Evolutionary conservation across 495 filamentous ascomycete genomes (phyloP), one percentile per base, ranked within the genome.

Genomic region (Penicillium diatomitis): DNA sequence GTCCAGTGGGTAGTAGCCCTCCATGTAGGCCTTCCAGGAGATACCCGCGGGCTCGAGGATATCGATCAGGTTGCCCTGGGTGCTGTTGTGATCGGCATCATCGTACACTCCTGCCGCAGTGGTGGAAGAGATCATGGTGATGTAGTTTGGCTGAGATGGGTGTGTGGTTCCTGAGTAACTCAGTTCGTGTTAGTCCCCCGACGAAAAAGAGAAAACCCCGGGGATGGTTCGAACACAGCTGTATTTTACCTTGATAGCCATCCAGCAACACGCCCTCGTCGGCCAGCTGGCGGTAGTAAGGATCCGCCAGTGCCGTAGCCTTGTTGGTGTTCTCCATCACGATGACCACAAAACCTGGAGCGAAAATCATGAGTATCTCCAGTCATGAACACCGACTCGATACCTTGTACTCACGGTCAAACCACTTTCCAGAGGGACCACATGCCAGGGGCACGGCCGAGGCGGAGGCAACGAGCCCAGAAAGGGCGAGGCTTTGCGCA

Each of bases 281-380:
- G 11, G 50, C 45, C 30, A 53, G 32, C 29, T 44, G 27, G 8
- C 40, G 41, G 28, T 43, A 53, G 50, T 49, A 53, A 8, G 44
- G 42, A 30, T 52, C 38, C 20, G 42, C 50, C 12, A 49, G 32
- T 8, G 50, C 34, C 11, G 34, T 44, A 35, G 9, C 46, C 38
- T 53, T 53, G 46, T 53, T 44, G 38, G 45, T 53, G 38, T 53
- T 53, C 50, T 53, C 50, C 32, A 53, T 36, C 12, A 53, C 46
- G 20, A 53, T 49, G 6, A 49, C 50, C 9, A 53, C 50, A 11
- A 49, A 53, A 32, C 50, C 50, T 53, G 10, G 12, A 38, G 36
- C 11, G 3, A 3, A 12, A 11, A 40, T 51, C 34, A 11, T 42
- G 29, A 42, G 40, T 10, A 42, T 42, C 3, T n/a, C 20, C 20